These are phyloP conservation scores for Raphidocelis subcapitata DNA, from an alignment of 139 green algal genomes.

Conservation along the genomic window DNA sequence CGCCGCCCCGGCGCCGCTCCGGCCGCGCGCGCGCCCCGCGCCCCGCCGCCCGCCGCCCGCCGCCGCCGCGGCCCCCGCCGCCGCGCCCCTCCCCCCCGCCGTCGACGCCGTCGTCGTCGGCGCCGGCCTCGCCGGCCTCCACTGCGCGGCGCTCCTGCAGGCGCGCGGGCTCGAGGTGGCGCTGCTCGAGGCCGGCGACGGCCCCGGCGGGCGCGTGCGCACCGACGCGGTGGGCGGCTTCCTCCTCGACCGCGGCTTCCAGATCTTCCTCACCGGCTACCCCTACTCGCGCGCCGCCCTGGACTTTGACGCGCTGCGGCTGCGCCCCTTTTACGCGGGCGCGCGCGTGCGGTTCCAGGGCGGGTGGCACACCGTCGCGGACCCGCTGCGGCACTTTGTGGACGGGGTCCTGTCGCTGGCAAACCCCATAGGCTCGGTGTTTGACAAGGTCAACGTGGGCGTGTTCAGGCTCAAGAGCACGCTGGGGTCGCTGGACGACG, in stretches of 20 bases:
- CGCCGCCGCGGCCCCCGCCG: neutral
- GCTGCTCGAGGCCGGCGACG: conserved; percentile 87
- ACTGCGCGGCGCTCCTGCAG: conserved; percentile 39
- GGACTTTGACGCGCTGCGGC: conserved; percentile 83
- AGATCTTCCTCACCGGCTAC: conserved; percentile 95
- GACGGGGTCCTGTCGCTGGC: conserved; percentile 76
- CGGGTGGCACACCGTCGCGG: conserved; percentile 72
- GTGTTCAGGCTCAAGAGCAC: conserved; percentile 70
- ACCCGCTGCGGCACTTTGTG: conserved; percentile 75
- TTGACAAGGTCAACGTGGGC: conserved; percentile 87
- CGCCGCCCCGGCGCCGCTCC: neutral
- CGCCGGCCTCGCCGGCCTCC: conserved; percentile 54
- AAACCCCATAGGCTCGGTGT: conserved; percentile 82
- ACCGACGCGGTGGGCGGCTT: conserved; percentile 95
- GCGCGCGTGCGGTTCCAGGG: conserved; percentile 72
- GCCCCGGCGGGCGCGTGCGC: conserved; percentile 86
- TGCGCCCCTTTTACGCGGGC: conserved; percentile 92
- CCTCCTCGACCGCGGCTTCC: conserved; percentile 95
- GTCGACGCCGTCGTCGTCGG: conserved; percentile 49
- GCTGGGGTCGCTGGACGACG: conserved; percentile 55
- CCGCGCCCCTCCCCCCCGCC: neutral
- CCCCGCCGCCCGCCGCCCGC: neutral
- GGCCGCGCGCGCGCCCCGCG: neutral
- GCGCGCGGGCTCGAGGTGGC: conserved; percentile 28
- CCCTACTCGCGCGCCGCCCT: conserved; percentile 58